These are phyloP conservation scores for Phytomonas serpens DNA, from an alignment of 208 protist species.

Conservation along the genomic window DNA sequence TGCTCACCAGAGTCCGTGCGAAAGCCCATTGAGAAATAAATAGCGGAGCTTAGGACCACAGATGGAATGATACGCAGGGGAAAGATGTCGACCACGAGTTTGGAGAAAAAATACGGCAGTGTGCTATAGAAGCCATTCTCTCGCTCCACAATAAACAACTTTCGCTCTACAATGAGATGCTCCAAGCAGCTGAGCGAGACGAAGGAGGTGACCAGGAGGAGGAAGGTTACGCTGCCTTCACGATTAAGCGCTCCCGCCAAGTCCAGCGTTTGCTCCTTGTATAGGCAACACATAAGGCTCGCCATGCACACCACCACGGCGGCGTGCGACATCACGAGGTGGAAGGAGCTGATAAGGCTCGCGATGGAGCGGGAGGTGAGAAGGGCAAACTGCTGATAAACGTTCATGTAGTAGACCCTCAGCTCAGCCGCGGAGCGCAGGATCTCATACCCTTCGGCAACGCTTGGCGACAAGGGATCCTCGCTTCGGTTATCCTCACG, in stretches of 20 bases:
- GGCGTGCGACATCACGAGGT: constrained; percentile 77
- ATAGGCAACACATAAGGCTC: constrained; percentile 76
- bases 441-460: constrained; percentile 26
- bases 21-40: constrained; percentile 90
- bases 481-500: constrained; percentile 17
- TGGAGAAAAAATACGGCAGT: constrained; percentile 84
- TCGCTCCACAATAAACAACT: constrained; percentile 81
- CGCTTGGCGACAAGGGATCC: constrained; percentile 7
- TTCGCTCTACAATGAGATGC: constrained; percentile 80
- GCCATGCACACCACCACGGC: constrained; percentile 66
- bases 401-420: constrained; percentile 75
- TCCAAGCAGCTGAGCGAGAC: constrained; percentile 83
- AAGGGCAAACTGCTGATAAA: constrained; percentile 75
- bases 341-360: constrained; percentile 64
- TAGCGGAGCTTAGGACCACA: constrained; percentile 74
- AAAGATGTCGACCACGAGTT: constrained; percentile 85
- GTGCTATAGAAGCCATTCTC: constrained; percentile 86
- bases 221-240: constrained; percentile 74
- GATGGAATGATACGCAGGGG: constrained; percentile 80
- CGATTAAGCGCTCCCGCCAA: constrained; percentile 84
- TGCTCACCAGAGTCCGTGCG: constrained; percentile 66
- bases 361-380: constrained; percentile 58
- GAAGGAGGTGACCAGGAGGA: constrained; percentile 82
- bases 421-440: constrained; percentile 34
- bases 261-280: constrained; percentile 67